Evolutionary conservation across 345 rosid species (phyloP).

Genomic region (Gossypium rotundifolium): DNA sequence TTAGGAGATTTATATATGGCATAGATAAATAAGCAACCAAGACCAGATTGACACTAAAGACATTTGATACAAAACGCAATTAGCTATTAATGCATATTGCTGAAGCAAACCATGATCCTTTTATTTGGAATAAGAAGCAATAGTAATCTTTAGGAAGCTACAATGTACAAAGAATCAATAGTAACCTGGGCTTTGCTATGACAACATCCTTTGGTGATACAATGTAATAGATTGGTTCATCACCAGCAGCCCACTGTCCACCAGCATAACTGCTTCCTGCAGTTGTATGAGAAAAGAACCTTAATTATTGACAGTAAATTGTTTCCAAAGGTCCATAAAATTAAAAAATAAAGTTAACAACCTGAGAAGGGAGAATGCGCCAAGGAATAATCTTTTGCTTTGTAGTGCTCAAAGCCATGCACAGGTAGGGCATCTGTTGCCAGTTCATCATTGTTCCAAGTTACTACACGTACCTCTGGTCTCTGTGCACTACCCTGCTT

Average conservation of each 20-base stretch:
- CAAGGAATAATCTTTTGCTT: slow-evolving; percentile 93
- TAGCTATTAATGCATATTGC: not conserved
- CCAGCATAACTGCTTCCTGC: slow-evolving; percentile 98
- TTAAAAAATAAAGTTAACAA: slow-evolving; percentile 22
- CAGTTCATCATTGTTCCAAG: slow-evolving; percentile 96
- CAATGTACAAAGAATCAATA: slow-evolving; percentile 6
- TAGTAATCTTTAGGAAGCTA: not conserved
- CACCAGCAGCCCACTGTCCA: slow-evolving; percentile 99
- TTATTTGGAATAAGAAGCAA: not conserved
- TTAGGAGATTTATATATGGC: not conserved
- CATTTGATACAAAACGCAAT: not conserved
- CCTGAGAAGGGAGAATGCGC: slow-evolving; percentile 99
- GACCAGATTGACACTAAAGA: not conserved
- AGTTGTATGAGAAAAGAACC: slow-evolving; percentile 18
- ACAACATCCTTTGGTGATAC: slow-evolving; percentile 98
- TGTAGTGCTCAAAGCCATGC: slow-evolving; percentile 96
- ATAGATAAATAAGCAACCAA: not conserved
- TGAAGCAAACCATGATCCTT: not conserved
- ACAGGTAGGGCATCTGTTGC: slow-evolving; percentile 96
- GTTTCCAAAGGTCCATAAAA: slow-evolving; percentile 14
- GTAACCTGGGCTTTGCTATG: slow-evolving; percentile 94
- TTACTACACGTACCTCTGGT: slow-evolving; percentile 88
- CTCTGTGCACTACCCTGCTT: slow-evolving; percentile 92
- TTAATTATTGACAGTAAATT: slow-evolving; percentile 18
- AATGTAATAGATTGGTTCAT: slow-evolving; percentile 86